Conservation (phyloP, 768 basidiomycete species). For the Rhodocollybia butyracea region DNA sequence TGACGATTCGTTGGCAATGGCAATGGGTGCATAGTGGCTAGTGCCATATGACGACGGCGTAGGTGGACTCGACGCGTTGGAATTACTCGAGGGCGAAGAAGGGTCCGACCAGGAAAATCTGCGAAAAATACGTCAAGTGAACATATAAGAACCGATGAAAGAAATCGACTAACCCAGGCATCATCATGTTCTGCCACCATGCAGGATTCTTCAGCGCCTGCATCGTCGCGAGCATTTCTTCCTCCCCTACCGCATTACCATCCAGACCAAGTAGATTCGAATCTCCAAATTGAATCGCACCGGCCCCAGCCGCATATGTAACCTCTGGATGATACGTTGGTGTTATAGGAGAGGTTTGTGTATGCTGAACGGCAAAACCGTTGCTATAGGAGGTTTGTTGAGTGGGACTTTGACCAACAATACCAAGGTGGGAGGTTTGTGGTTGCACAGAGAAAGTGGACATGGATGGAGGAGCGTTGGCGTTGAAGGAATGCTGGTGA, state of each 20-base stretch:
- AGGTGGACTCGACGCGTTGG: background rate
- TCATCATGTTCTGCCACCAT: constrained; percentile 82
- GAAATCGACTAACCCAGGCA: constrained; percentile 63
- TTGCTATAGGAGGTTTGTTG: constrained; percentile 11
- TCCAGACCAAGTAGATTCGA: constrained; percentile 32
- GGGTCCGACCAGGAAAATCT: constrained; percentile 31
- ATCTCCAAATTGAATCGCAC: constrained; percentile 39
- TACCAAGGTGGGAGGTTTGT: constrained; percentile 8
- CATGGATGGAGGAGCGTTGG: constrained; percentile 17
- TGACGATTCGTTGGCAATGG: background rate
- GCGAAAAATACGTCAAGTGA: constrained; percentile 7
- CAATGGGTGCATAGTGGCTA: background rate
- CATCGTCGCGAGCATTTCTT: constrained; percentile 68
- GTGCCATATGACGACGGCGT: background rate
- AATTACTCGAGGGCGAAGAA: constrained; percentile 16
- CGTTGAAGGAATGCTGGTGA: constrained; percentile 9
- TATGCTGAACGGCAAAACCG: constrained; percentile 5
- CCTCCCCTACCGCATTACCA: constrained; percentile 29
- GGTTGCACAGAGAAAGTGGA: constrained; percentile 25
- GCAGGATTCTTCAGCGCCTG: constrained; percentile 65
- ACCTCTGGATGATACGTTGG: constrained; percentile 46
- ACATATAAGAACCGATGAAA: background rate
- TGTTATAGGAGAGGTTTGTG: constrained; percentile 25
- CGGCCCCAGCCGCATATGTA: constrained; percentile 38
- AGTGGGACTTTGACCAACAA: background rate